Evolutionary conservation across 129 eudicot genomes (phyloP), one percentile per base, ranked within the genome.

Genomic region (Escallonia rubra): DNA sequence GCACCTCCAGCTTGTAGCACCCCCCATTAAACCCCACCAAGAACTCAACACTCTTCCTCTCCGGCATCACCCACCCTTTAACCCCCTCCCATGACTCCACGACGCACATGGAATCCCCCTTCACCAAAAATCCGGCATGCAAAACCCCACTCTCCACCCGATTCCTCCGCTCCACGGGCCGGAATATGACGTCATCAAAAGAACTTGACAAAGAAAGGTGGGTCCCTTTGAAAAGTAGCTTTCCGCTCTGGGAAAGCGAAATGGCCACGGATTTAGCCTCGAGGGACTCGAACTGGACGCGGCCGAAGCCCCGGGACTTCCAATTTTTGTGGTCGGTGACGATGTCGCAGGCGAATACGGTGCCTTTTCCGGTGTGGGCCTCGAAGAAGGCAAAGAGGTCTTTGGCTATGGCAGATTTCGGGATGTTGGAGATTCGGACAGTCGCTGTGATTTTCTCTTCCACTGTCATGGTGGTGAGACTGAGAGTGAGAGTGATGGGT

Each of bases 261-360:
- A 81, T 13, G 58, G 95, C 90, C 51, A 44, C 41, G 55, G 69
- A 56, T 63, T 89, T 93, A 13, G 81, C 53, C 3, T 76, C 76
- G 39, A 78, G 85, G 83, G 92, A 75, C 41, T 86, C 92, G 75
- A 89, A 89, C 16, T 93, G 96, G 48, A 86, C 83, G 4, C 92
- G 80, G 4, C 99, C 99, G 43, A 72, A 82, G 54, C 91, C 95
- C 75, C 86, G 78, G 8, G 99, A 81, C 59, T 86, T 93, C 99
- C 99, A 93, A 76, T 93, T 85, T 3, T 82, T 78, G 80, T 74
- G 89, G n/a, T 89, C 95, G 46, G 99, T 75, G 81, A 81, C 74
- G 66, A 93, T 93, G 61, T 89, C 90, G 43, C 70, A 39, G 56
- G 99, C 93, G 74, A 70, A 93, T 12, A 93, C 67, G 13, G 93